A percentile compares a stretch with the other conserved stretches of the same genome.
Evolutionary conservation across 805 yeast species (phyloP).

Genomic region (Candida xiaguanensis): DNA sequence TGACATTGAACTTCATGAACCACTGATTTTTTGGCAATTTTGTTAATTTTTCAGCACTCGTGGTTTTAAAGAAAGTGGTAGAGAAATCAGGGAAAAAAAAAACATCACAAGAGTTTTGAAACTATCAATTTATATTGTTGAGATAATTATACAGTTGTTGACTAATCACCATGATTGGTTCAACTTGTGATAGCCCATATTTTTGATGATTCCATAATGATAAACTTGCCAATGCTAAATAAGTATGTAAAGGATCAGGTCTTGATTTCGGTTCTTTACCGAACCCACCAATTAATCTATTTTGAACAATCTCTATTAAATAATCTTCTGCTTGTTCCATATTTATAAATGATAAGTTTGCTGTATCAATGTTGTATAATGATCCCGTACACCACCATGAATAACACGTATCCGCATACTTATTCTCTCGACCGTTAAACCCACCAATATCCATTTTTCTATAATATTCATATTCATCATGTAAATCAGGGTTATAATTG

Average conservation of each 20-base stretch:
- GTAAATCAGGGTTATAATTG: slow-evolving; percentile 26
- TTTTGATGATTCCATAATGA: slow-evolving; percentile 15
- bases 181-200: slow-evolving; percentile 17
- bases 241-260: slow-evolving; percentile 72
- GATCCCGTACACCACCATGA: slow-evolving; percentile 78
- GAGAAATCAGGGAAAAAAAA: neutral
- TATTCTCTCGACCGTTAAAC: slow-evolving; percentile 83
- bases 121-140: slow-evolving; percentile 5
- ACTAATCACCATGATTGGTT: slow-evolving; percentile 26
- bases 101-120: slow-evolving; percentile 3
- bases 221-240: slow-evolving; percentile 49
- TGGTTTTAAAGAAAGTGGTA: neutral
- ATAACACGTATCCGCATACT: slow-evolving; percentile 83
- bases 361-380: slow-evolving; percentile 37
- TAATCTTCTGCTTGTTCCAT: slow-evolving; percentile 33
- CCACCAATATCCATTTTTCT: slow-evolving; percentile 62
- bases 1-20: slow-evolving; percentile 6
- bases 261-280: slow-evolving; percentile 58
- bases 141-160: slow-evolving; percentile 11
- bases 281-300: slow-evolving; percentile 70
- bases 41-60: neutral
- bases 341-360: slow-evolving; percentile 31
- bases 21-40: too few relatives aligned
- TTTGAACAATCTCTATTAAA: slow-evolving; percentile 56
- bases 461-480: slow-evolving; percentile 19